Base-by-base conservation (phyloP, 2,329 filamentous ascomycete species). In the Zasmidium cellare region DNA sequence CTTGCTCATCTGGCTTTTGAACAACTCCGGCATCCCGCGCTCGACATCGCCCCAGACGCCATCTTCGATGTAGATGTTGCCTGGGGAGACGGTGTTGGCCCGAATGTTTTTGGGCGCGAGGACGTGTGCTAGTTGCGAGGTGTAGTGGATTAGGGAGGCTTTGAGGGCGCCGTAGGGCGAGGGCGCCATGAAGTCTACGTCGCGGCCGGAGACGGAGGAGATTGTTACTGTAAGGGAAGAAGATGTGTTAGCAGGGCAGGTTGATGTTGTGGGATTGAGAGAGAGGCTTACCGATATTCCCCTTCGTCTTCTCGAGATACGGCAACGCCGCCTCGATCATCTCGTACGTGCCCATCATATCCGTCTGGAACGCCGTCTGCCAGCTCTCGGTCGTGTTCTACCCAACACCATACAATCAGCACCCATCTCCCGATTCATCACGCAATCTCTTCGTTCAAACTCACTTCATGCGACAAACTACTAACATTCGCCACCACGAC, bases 91-190 rank as follows among this genome's bases (percentile, higher is more conserved):
- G 28, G 69, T 72, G 55, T 76, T 76, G 3, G 72, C 73, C 38
- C 74, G 55, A 19, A 76, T 61, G 6, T 73, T 72, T 51, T 73
- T 70, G 1, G 70, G 65, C 9, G 73, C 74, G 28, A 74, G 55
- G 3, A 63, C 68, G 45, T 71, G 70, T 16, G 72, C 73, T 12
- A 76, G 64, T 53, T 70, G 67, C 1, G 71, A 67, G 18, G 67
- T 74, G 55, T 76, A 76, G 54, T 74, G 72, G 31, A 74, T 67
- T 9, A 22, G 50, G 20, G n/a, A 41, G 20, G 38, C 50, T 63
- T 73, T 75, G 61, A 74, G 65, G 7, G 72, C 59, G 3, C 73
- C 73, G 58, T 76, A 76, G 1, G 74, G 73, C 2, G 68, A 67
- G 0, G 73, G 71, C 2, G 70, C 68, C 2, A 71, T 74, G 59